Base-by-base conservation (phyloP, 345 rosid genomes). In the Euphorbia lathyris region DNA sequence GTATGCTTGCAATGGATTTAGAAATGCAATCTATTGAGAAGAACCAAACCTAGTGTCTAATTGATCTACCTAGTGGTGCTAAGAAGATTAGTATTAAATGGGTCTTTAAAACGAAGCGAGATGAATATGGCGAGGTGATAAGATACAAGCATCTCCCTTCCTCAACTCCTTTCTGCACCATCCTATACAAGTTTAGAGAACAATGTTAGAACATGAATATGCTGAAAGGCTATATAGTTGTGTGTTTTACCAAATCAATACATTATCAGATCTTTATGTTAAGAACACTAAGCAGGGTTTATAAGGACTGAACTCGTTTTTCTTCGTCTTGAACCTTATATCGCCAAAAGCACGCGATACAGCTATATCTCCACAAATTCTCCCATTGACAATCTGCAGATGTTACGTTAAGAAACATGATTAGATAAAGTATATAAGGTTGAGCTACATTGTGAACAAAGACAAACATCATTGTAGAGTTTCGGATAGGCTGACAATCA, bases 301-400 rank as follows among this genome's bases (percentile, higher is more conserved):
- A 47, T 67, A 55, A 77, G 78, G 72, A 72, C 76, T 73, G n/a
- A 75, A 94, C 97, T 89, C 86, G 27, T 81, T 80, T 81, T 94
- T 91, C 87, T 91, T 94, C 66, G 90, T 88, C 85, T 94, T 91
- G 84, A 86, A 91, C 65, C 89, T 91, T 66, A 81, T 77, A 81
- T 94, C 98, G 25, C 98, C 98, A 73, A 94, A 91, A 72, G 98
- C 92, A 74, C 98, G 97, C 10, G 97, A 89, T 47, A 94, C 91
- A 22, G 98, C 89, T 75, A 94, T 91, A 78, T 94, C 97, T 23
- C 96, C 96, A 36, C 98, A 94, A 42, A 94, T 91, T 83, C 98
- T 88, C 69, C 98, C 96, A 75, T 94, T 94, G 74, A 72, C 79
- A 72, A 94, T 80, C 98, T 94, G 70, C 30, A 69, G 61, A 64